phyloP scores from a whole-genome alignment of 139 green algal species.

The Chlamydomonas schloesseri region DNA sequence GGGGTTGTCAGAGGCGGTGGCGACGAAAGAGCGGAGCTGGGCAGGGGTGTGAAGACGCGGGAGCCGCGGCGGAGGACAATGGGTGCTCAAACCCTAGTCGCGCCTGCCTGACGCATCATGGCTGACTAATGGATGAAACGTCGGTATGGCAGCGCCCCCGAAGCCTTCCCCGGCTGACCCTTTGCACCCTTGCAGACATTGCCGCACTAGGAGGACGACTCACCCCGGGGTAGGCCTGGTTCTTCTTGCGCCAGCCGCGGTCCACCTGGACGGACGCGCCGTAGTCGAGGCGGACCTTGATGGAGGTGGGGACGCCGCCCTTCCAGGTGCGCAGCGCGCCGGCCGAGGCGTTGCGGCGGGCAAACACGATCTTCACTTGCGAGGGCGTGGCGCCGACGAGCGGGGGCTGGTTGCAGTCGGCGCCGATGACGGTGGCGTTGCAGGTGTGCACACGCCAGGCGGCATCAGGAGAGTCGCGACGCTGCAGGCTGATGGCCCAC shows the following conservation, averaged over 20 bases:
- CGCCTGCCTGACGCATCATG: too few species aligned
- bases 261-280: neutral
- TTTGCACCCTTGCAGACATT: too few species aligned
- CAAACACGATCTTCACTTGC: neutral
- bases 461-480: neutral
- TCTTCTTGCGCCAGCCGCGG: conserved; percentile 61
- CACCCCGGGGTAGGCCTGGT: conserved; percentile 51
- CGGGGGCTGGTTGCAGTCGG: conserved; percentile 16
- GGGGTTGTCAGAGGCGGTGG: too few species aligned
- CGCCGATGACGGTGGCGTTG: neutral
- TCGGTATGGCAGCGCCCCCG: too few species aligned
- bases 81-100: too few species aligned
- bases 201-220: too few species aligned
- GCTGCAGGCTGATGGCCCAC: neutral
- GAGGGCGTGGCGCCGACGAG: neutral
- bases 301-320: neutral
- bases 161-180: too few species aligned
- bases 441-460: neutral
- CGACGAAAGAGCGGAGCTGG: too few species aligned
- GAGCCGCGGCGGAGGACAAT: too few species aligned
- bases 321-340: conserved; percentile 19
- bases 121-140: too few species aligned
- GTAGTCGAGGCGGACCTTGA: conserved; percentile 43
- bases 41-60: too few species aligned
- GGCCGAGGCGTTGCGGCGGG: neutral